A percentile compares a stretch with the other conserved stretches of the same genome.
These are phyloP conservation scores for Tuctoria greenei DNA, from an alignment of 176 grass and related monocot species.

Conservation along the genomic window DNA sequence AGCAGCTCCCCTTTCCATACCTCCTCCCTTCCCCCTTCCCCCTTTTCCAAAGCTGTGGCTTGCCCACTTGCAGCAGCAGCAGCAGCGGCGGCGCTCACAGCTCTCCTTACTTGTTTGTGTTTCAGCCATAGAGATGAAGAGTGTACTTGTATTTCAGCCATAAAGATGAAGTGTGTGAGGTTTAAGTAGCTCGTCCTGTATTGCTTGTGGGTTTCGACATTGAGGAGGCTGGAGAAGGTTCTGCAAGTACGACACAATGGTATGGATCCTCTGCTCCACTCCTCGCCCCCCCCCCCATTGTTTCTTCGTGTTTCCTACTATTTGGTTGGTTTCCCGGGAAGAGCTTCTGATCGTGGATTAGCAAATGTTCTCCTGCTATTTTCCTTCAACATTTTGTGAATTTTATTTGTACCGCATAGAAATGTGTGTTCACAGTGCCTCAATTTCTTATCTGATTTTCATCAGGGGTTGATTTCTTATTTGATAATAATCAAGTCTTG, in stretches of 20 bases:
- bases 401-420: too few relatives aligned
- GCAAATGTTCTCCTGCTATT: neutral
- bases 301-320: neutral
- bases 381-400: too few relatives aligned
- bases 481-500: too few relatives aligned
- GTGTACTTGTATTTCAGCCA: too few relatives aligned
- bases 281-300: too few relatives aligned
- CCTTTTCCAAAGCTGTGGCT: too few relatives aligned
- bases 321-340: neutral
- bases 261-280: neutral
- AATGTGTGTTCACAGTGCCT: too few relatives aligned
- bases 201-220: neutral
- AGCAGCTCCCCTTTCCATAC: too few relatives aligned
- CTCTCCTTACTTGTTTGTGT: neutral
- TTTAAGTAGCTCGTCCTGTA: neutral
- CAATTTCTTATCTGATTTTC: too few relatives aligned
- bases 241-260: slow-evolving; percentile 3
- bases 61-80: too few relatives aligned
- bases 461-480: too few relatives aligned
- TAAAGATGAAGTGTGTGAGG: neutral
- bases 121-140: neutral
- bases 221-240: neutral
- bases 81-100: neutral
- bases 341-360: neutral
- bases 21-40: too few relatives aligned